These are phyloP conservation scores for Penicillium oxalicum DNA, from an alignment of 2,329 filamentous ascomycete genomes.

Conservation along the genomic window DNA sequence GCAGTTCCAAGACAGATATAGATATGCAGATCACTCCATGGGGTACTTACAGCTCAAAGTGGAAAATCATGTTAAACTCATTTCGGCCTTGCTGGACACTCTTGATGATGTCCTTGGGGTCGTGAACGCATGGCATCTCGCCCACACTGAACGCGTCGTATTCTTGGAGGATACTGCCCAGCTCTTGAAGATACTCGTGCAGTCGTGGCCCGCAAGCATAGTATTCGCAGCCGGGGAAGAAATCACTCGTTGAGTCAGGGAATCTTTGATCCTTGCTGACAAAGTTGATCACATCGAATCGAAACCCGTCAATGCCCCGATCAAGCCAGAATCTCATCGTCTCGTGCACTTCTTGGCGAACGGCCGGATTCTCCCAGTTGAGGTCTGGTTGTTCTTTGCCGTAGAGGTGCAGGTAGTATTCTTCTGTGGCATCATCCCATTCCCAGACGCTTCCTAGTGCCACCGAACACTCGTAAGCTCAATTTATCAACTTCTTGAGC, in stretches of 20 bases:
- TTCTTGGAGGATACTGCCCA: constrained; percentile 25
- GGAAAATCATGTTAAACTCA: constrained; percentile 65
- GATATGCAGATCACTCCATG: too few relatives aligned
- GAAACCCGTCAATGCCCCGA: constrained; percentile 62
- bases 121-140: constrained; percentile 45
- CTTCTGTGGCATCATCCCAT: constrained; percentile 59
- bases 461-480: too few relatives aligned
- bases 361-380: constrained; percentile 68
- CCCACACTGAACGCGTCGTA: constrained; percentile 40
- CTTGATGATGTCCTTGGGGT: constrained; percentile 52
- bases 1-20: too few relatives aligned
- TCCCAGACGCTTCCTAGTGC: constrained; percentile 27
- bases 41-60: constrained; percentile 14
- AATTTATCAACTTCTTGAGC: too few relatives aligned
- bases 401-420: constrained; percentile 49
- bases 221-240: constrained; percentile 24
- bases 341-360: constrained; percentile 60
- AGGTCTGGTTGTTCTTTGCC: constrained; percentile 58
- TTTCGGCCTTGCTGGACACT: constrained; percentile 53
- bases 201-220: constrained; percentile 11
- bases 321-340: constrained; percentile 70
- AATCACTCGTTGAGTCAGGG: constrained; percentile 29
- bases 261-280: constrained; percentile 55
- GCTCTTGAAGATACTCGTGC: constrained; percentile 30
- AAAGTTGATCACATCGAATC: constrained; percentile 60